Base-by-base conservation (phyloP, 208 protist species). In the Lotmaria passim region DNA sequence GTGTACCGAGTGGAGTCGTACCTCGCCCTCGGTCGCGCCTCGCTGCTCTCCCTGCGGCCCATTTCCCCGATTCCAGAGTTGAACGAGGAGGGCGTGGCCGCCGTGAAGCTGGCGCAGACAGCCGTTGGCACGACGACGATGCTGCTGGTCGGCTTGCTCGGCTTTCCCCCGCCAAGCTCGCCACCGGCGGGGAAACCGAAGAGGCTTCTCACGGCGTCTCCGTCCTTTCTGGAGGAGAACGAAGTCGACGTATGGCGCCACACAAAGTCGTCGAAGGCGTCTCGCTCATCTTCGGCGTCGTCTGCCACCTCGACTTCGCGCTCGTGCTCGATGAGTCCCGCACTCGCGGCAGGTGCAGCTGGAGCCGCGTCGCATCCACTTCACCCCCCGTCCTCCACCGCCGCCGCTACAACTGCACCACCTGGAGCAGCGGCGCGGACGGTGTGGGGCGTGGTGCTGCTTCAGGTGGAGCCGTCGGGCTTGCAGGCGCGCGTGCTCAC, bases 1-100 rank as follows among this genome's bases (percentile, higher is more conserved):
- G 48, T 67, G 33, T 82, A 78, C 60, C 80, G 76, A 8, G 81
- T 93, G 24, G 87, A 95, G 74, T 73, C 70, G 33, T 93, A 92
- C 78, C 56, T 93, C 23, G 82, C 90, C 3, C 52, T 90, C 17
- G 90, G 90, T 8, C 41, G 50, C n/a, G 75, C 81, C 33, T 51
- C 71, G 36, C 36, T 89, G 47, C 44, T 70, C 41, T 85, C 83
- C 8, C 73, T 90, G 62, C 67, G 75, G 28, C 56, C 71, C 43
- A 73, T 83, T 43, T 36, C 44, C 46, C 50, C 58, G 41, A 51
- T 72, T 7, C 46, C 71, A 23, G 71, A 70, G 48, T 34, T 55
- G n/a, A 65, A 31, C 53, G 44, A 36, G 43, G 36, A 53, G 7
- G 34, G 21, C 47, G 33, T 28, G 30, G 52, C 48, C 7, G 33